Evolutionary conservation across 345 rosid genomes (phyloP).

Genomic region (Populus alba): DNA sequence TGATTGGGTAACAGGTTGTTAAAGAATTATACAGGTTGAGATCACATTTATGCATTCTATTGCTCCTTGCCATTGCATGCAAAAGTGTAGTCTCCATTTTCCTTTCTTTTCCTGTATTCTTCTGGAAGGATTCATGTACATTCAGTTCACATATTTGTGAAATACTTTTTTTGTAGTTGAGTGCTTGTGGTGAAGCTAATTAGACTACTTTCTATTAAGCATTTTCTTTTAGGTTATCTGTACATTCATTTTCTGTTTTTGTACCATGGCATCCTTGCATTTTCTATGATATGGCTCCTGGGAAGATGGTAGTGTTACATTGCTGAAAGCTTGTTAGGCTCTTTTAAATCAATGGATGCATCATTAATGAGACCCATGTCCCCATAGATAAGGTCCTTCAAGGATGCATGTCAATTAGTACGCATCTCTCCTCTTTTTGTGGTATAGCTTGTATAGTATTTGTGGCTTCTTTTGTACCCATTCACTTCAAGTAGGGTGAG

Average conservation of each 20-base stretch:
- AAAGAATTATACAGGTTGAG: background rate
- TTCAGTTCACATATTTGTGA: background rate
- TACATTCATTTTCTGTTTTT: too few species aligned
- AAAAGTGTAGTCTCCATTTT: background rate
- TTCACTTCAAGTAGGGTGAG: constrained; percentile 90
- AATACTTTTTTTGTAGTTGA: background rate
- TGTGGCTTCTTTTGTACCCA: constrained; percentile 63
- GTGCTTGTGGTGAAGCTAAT: background rate
- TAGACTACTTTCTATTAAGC: background rate
- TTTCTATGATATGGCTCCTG: background rate
- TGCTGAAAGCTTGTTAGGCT: background rate
- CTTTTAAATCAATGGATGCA: background rate
- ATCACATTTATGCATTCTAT: background rate
- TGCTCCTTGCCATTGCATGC: background rate
- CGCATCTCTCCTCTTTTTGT: constrained; percentile 28
- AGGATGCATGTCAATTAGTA: constrained; percentile 16
- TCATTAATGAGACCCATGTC: background rate
- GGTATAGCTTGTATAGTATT: constrained; percentile 49
- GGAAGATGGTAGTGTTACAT: background rate
- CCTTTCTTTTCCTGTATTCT: background rate
- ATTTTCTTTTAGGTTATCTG: background rate
- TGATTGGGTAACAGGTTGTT: background rate
- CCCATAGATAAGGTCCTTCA: constrained; percentile 18
- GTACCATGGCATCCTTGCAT: background rate
- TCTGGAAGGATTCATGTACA: background rate